Evolutionary conservation across 2,329 filamentous ascomycete species (phyloP).

Genomic region (Phoma sp.): DNA sequence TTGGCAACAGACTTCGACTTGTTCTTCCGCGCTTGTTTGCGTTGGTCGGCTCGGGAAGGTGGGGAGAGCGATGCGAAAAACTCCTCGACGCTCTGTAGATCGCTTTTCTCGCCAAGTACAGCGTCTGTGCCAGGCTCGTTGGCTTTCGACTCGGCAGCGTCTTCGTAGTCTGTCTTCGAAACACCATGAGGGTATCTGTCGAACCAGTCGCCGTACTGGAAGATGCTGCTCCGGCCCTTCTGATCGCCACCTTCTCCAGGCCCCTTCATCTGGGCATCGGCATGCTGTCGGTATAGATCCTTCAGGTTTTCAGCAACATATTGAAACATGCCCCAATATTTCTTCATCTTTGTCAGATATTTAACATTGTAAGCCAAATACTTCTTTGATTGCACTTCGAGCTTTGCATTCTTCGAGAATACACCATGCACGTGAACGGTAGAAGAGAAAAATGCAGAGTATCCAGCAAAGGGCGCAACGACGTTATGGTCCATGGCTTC

Average conservation of each 20-base stretch:
- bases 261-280: slow-evolving; percentile 78
- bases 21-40: slow-evolving; percentile 57
- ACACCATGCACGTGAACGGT: slow-evolving; percentile 94
- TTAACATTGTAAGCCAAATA: slow-evolving; percentile 88
- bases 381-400: slow-evolving; percentile 80
- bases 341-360: slow-evolving; percentile 93
- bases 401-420: slow-evolving; percentile 79
- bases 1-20: slow-evolving; percentile 47
- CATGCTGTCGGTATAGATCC: slow-evolving; percentile 82
- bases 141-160: slow-evolving; percentile 70
- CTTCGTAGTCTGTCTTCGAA: slow-evolving; percentile 81
- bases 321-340: slow-evolving; percentile 98
- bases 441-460: slow-evolving; percentile 90
- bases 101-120: slow-evolving; percentile 84
- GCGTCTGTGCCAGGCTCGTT: slow-evolving; percentile 85
- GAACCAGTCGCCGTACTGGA: slow-evolving; percentile 98
- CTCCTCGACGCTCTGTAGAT: slow-evolving; percentile 92
- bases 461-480: slow-evolving; percentile 90
- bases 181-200: slow-evolving; percentile 93
- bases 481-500: slow-evolving; percentile 81
- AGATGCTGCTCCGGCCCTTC: slow-evolving; percentile 63
- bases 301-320: slow-evolving; percentile 94
- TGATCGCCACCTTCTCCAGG: slow-evolving; percentile 49
- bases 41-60: slow-evolving; percentile 57
- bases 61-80: slow-evolving; percentile 85